A percentile compares a stretch with the other conserved stretches of the same genome.
phyloP scores from a whole-genome alignment of 202 grass and related monocot species.

The Saccharum hybrid region DNA sequence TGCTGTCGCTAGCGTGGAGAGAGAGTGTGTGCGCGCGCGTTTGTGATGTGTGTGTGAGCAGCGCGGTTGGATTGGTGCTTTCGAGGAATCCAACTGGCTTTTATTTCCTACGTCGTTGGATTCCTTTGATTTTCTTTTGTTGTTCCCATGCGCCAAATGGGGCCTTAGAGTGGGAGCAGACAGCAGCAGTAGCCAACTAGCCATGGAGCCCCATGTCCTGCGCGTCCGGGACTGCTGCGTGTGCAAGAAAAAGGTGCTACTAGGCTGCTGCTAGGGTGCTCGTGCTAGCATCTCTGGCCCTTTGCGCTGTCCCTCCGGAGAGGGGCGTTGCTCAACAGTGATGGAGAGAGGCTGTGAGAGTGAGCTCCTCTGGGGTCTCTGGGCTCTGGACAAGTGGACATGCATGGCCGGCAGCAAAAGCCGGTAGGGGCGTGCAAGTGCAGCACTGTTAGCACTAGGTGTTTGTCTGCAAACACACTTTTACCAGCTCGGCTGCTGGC shows the following conservation, averaged over 20 bases:
- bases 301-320: constrained; percentile 32
- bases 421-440: not conserved
- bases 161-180: not conserved
- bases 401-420: not conserved
- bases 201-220: not conserved
- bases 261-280: not conserved
- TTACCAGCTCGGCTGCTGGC: no score
- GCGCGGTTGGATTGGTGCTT: no score
- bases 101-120: no score
- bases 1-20: no score
- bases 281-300: not conserved
- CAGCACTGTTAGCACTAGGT: not conserved
- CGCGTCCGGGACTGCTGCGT: not conserved
- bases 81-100: no score
- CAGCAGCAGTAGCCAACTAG: not conserved
- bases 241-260: not conserved
- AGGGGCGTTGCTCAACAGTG: not conserved
- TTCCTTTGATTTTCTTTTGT: no score
- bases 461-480: not conserved
- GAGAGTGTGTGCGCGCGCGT: no score
- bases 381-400: no score
- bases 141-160: no score
- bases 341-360: no score
- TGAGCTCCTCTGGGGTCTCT: no score
- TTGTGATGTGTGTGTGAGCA: no score